These are phyloP conservation scores for Mycena venus DNA, from an alignment of 768 basidiomycete genomes.

Conservation along the genomic window DNA sequence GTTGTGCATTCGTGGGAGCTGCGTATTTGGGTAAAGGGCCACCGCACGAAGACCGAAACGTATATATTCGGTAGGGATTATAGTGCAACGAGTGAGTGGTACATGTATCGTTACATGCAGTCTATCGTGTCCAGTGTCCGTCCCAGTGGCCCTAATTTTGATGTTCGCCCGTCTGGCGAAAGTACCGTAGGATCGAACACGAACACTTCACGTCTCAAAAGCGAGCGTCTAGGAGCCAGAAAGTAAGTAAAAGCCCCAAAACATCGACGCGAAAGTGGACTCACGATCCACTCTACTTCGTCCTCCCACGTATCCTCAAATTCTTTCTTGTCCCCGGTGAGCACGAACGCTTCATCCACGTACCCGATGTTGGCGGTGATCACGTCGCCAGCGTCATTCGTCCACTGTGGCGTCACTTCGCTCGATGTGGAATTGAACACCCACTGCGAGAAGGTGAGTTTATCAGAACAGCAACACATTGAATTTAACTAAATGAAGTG, in stretches of 20 bases:
- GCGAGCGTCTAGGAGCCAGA: not conserved
- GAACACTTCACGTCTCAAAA: not conserved
- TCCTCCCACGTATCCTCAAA: constrained; percentile 22
- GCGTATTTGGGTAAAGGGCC: not conserved
- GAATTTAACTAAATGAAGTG: not conserved
- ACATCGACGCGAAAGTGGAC: not conserved
- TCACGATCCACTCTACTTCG: constrained; percentile 22
- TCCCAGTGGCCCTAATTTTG: not conserved
- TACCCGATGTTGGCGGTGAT: constrained; percentile 13
- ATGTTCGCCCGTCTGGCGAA: not conserved
- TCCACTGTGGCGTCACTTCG: constrained; percentile 25
- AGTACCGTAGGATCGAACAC: not conserved
- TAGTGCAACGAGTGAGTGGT: not conserved
- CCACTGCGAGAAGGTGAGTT: not conserved
- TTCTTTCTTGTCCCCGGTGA: constrained; percentile 12
- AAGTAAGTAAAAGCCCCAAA: not conserved
- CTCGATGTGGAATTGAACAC: not conserved
- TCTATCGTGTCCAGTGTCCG: not conserved
- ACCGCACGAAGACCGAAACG: not conserved
- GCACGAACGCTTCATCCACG: constrained; percentile 3
- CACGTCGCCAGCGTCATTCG: constrained; percentile 10
- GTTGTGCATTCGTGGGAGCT: too few relatives aligned
- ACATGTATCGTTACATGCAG: not conserved
- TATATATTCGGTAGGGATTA: not conserved
- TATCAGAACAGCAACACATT: not conserved